phyloP scores from a whole-genome alignment of 345 rosid genomes.

The Eucalyptus decipiens region DNA sequence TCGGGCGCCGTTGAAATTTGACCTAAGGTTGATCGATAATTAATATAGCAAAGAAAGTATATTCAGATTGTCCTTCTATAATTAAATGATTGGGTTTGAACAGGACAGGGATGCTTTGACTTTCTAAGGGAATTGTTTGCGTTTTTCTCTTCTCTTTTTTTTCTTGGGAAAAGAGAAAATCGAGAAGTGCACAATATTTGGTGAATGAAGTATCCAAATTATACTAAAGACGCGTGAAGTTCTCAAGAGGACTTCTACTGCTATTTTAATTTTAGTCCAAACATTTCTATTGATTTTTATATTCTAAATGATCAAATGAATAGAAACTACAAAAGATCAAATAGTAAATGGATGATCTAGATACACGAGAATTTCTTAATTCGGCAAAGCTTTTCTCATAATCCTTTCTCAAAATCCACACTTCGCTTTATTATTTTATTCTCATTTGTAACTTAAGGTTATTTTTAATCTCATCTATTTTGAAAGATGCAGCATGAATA shows the following conservation, averaged over 20 bases:
- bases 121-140: too few relatives aligned
- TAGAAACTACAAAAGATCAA: background rate
- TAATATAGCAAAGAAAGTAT: background rate
- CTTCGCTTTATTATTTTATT: too few relatives aligned
- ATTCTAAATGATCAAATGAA: background rate
- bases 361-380: background rate
- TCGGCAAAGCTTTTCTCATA: background rate
- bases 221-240: background rate
- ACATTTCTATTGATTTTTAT: too few relatives aligned
- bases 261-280: too few relatives aligned
- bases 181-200: too few relatives aligned
- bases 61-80: background rate
- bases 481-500: too few relatives aligned
- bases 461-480: too few relatives aligned
- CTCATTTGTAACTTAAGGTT: too few relatives aligned
- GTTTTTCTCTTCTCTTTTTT: too few relatives aligned
- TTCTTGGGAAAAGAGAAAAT: too few relatives aligned
- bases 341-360: accelerated
- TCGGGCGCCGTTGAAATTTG: background rate
- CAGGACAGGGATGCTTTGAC: background rate
- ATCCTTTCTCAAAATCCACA: background rate
- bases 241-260: too few relatives aligned
- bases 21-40: background rate
- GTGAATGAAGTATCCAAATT: background rate
- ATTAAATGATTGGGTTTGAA: background rate